Base-by-base conservation (phyloP, 2,329 filamentous ascomycete species). In the Keithomyces neogunnii region DNA sequence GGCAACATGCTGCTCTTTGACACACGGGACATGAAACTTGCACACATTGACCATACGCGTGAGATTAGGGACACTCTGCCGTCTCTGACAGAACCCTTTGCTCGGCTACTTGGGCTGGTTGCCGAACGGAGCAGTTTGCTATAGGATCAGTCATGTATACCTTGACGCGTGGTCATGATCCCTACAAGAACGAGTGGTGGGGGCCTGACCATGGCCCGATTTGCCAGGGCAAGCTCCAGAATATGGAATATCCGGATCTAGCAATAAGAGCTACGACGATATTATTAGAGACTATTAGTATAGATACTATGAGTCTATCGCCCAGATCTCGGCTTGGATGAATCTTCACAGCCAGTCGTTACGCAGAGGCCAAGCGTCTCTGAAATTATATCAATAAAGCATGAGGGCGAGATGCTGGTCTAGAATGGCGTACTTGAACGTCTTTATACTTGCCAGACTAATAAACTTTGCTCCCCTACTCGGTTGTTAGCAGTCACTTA, bases 91-190 rank as follows among this genome's bases (percentile, higher is more conserved):
- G 51, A 53, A 28, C 54, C 51, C 13, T 55, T 50, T 40, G 54
- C 49, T 8, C 44, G 54, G 47, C 33, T 49, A 19, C 49, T 55
- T 33, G 49, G 49, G 49, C 49, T 49, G 45, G 51, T 47, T 42
- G 26, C 32, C 49, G 38, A 35, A 43, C 49, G n/a, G 54, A 55
- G 45, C 51, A 55, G 13, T 55, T 53, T 19, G 49, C 54, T 47
- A 51, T 55, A 4, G 51, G 54, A 42, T 51, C 54, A 26, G 49
- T 53, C 49, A 13, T 35, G 19, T 55, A 52, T 39, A 36, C 40
- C 8, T 49, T 55, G 11, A 53, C 51, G 5, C 47, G 53, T 26
- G 49, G 53, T 36, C 19, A 51, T 36, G 40, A 53, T 33, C 53
- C 51, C 2, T 53, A 46, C 10, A 47, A 55, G 40, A 31, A 50